phyloP scores from a whole-genome alignment of 2,329 filamentous ascomycete genomes.

The Aspergillus terreus region DNA sequence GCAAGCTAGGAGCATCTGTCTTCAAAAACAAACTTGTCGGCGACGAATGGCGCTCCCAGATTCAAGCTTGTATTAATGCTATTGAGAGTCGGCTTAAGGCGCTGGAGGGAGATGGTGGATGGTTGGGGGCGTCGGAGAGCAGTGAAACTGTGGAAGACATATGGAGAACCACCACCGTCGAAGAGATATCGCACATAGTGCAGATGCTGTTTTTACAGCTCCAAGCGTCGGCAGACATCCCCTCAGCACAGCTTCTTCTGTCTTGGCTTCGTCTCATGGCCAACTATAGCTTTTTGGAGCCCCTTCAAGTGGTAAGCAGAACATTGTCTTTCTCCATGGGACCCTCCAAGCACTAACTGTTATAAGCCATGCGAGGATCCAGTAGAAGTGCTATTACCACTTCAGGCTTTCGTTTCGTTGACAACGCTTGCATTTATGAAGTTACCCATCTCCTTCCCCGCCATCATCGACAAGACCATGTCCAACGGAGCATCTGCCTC shows the following conservation, averaged over 20 bases:
- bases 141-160: conserved; percentile 56
- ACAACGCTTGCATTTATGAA: conserved; percentile 72
- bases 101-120: conserved; percentile 38
- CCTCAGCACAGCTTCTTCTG: conserved; percentile 56
- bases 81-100: conserved; percentile 30
- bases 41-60: conserved; percentile 22
- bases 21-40: conserved; percentile 28
- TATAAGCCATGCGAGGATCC: conserved; percentile 39
- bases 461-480: conserved; percentile 38
- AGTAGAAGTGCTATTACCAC: conserved; percentile 44
- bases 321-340: conserved; percentile 3
- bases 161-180: conserved; percentile 62
- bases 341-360: conserved; percentile 14
- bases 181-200: conserved; percentile 70
- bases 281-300: conserved; percentile 65
- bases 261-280: conserved; percentile 74
- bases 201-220: conserved; percentile 70
- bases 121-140: conserved; percentile 47
- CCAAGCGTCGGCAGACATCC: conserved; percentile 56
- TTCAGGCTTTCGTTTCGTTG: conserved; percentile 67
- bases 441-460: conserved; percentile 57
- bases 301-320: conserved; percentile 54
- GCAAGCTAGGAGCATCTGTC: conserved; percentile 26
- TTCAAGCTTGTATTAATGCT: conserved; percentile 33
- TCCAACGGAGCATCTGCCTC: conserved; percentile 21